Evolutionary conservation across 176 grass and related monocot species (phyloP).

Genomic region (Triticum turgidum): DNA sequence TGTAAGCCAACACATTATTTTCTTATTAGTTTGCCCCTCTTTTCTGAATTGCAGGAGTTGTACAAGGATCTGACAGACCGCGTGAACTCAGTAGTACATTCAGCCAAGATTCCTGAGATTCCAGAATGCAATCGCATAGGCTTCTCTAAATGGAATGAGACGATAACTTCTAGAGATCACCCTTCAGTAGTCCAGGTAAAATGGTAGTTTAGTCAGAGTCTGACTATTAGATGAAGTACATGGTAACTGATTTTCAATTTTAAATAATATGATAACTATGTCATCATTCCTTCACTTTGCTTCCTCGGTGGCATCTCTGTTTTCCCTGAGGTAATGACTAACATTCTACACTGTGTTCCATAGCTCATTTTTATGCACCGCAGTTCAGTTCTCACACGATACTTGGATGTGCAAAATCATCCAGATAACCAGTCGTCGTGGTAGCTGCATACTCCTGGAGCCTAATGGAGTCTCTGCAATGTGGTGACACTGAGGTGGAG

Average conservation of each 20-base stretch:
- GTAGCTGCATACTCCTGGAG: no score
- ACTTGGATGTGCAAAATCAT: no score
- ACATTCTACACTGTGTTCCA: no score
- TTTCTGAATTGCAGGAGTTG: slow-evolving; percentile 44
- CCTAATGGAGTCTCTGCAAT: no score
- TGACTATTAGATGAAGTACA: slow-evolving; percentile 1
- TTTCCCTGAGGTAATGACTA: no score
- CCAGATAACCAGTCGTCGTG: no score
- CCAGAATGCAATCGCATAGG: slow-evolving; percentile 15
- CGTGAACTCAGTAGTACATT: slow-evolving; percentile 35
- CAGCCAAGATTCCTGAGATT: slow-evolving; percentile 45
- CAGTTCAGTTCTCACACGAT: no score
- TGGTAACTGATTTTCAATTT: background rate
- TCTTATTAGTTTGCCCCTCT: background rate
- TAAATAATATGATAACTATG: background rate
- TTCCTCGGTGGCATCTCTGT: no score
- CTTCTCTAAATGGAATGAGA: slow-evolving; percentile 58
- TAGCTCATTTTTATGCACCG: no score
- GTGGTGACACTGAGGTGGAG: no score
- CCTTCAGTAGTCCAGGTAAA: slow-evolving; percentile 59
- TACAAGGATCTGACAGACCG: slow-evolving; percentile 46
- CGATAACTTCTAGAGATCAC: slow-evolving; percentile 46
- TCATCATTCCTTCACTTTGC: no score
- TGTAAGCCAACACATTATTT: background rate
- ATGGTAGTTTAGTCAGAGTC: background rate